Base-by-base conservation (phyloP, 345 rosid species). In the Acer saccharum region DNA sequence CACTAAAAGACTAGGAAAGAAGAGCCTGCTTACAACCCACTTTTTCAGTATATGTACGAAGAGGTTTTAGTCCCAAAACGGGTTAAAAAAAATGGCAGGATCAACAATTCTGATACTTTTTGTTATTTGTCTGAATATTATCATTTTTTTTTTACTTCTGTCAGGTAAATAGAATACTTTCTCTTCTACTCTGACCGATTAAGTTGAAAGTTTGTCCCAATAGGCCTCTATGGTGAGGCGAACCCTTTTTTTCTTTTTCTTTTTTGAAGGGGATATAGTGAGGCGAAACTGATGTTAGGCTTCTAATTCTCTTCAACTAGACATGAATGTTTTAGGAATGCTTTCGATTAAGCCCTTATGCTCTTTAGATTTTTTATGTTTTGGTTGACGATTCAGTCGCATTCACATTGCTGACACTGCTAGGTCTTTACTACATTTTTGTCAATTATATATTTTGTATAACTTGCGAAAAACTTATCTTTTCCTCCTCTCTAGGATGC, bases 401-500 rank as follows among this genome's bases (percentile, higher is more conserved):
- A 17, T 43, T 43, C 46, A 43, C 46, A 43, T n/a, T 63, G 69
- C 55, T 75, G 46, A 74, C 10, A 52, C 16, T 58, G 62, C 73
- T 58, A 35, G 65, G 60, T 77, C 72, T 64, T 35, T 32, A 21
- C 48, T 43, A 21, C 50, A 43, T 63, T 75, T 23, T 46, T 10
- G 18, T 65, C 65, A n/a, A 63, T 32, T 72, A 20, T 61, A 10
- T 60, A 10, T 43, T 46, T 69, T 27, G 61, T 62, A 43, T 14
- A 57, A 55, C 46, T 68, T 58, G 20, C n/a, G 52, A 18, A 66
- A 43, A 32, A 17, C 32, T 76, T 20, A 0, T 10, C 21, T 23
- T 77, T 52, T 44, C 32, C 29, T 71, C 21, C 12, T 71, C 20
- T 10, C 76, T 68, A 94, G 98, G 97, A 95, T 83, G 89, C 95